Evolutionary conservation across 306 rosid genomes (phyloP), one percentile per base, ranked within the genome.

Genomic region (Argentina anserina): DNA sequence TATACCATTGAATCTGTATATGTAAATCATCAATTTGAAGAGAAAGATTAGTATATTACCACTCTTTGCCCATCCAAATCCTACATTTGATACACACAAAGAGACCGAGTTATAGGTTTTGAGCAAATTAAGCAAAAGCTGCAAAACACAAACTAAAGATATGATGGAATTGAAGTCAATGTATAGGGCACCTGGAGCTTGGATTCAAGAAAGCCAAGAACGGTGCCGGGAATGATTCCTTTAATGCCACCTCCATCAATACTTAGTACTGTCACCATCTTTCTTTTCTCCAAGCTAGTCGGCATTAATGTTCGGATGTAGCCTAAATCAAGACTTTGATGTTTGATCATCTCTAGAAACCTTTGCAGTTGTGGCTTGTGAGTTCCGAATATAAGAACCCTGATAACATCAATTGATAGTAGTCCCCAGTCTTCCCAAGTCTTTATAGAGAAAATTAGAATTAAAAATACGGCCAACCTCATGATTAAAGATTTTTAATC

Each of bases 171-270:
- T 21, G 3, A 55, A 4, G 34, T 5, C 0, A 14, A 61, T 31
- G 28, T 37, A 25, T 63, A 63, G 53, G 7, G 6, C 61, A 77
- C 81, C 84, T 80, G 84, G 62, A 84, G 87, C 59, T 81, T 78
- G 45, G 76, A 34, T 63, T 84, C 87, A 5, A 81, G 76, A 75
- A 71, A 84, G 62, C 29, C 70, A 26, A 81, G 73, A 17, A 84
- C 3, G 40, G 72, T 81, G 46, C 71, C 78, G 6, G 87, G 87
- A 45, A 84, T 81, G 5, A 84, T 60, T 20, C 85, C 88, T 56
- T 83, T 78, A 13, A 78, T 36, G 31, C 88, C 88, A 13, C 88
- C 85, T 26, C 88, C 88, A 42, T 84, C 88, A 14, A 84, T 84
- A 73, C 88, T 84, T 47, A 84, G 41, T 45, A 84, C 83, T n/a